Conservation (phyloP, 371 early-diverging fungal species). For the Nematocida major region DNA sequence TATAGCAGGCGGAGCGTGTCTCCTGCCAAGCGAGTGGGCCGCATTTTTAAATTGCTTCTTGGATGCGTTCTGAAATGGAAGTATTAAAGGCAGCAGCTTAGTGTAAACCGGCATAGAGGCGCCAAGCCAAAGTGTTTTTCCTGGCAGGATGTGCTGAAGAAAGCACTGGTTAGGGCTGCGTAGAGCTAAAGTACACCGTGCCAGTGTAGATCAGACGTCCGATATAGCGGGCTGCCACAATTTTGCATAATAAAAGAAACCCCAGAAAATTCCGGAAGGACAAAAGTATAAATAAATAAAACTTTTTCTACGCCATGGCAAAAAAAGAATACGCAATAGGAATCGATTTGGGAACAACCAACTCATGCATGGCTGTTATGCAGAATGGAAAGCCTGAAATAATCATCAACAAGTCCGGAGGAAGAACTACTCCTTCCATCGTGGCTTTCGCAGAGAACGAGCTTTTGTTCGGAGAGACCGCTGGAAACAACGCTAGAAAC, state of each 20-base stretch:
- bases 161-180: too few relatives aligned
- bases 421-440: conserved; percentile 85
- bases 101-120: too few relatives aligned
- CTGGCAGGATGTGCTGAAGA: too few relatives aligned
- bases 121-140: too few relatives aligned
- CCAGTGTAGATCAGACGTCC: too few relatives aligned
- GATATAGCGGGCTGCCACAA: too few relatives aligned
- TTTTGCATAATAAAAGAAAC: neutral
- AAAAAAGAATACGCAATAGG: conserved; percentile 62
- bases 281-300: conserved; percentile 21
- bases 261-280: conserved; percentile 5
- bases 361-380: conserved; percentile 92
- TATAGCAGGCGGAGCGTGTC: too few relatives aligned
- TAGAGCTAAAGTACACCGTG: too few relatives aligned
- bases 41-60: too few relatives aligned
- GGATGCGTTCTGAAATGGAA: too few relatives aligned
- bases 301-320: conserved; percentile 43
- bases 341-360: conserved; percentile 91
- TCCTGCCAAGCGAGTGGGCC: too few relatives aligned
- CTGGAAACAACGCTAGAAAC: conserved; percentile 81
- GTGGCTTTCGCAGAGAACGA: conserved; percentile 81
- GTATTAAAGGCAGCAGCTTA: too few relatives aligned
- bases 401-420: conserved; percentile 85
- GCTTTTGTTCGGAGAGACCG: conserved; percentile 78
- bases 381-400: conserved; percentile 72